Evolutionary conservation across 805 yeast species (phyloP).

Genomic region (Candida suzukii): DNA sequence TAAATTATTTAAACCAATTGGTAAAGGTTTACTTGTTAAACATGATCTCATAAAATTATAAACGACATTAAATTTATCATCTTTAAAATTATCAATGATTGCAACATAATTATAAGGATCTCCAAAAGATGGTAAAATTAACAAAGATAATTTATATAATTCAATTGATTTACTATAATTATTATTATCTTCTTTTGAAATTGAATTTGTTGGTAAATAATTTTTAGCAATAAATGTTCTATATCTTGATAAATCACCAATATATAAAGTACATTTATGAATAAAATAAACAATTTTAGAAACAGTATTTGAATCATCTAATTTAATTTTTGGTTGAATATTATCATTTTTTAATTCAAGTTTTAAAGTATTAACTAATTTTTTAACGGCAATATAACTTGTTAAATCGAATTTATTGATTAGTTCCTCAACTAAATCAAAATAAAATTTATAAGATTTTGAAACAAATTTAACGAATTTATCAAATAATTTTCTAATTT

Average conservation of each 20-base stretch:
- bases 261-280: conserved; percentile 42
- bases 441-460: conserved; percentile 42
- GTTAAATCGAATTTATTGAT: conserved; percentile 30
- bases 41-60: conserved; percentile 51
- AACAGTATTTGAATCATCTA: conserved; percentile 1
- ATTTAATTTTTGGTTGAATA: background rate
- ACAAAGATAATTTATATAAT: conserved; percentile 44
- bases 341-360: conserved; percentile 3
- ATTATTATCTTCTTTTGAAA: conserved; percentile 30
- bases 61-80: conserved; percentile 39
- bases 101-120: conserved; percentile 61
- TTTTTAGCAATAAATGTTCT: conserved; percentile 40
- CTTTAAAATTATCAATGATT: conserved; percentile 42
- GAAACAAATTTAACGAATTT: conserved; percentile 42
- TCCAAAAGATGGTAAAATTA: conserved; percentile 59
- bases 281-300: conserved; percentile 30
- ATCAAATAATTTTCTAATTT: conserved; percentile 48
- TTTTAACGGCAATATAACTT: conserved; percentile 26
- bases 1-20: conserved; percentile 42
- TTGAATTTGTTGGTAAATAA: conserved; percentile 25
- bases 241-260: conserved; percentile 57
- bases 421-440: conserved; percentile 32
- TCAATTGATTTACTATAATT: conserved; percentile 37
- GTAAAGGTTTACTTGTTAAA: conserved; percentile 43
- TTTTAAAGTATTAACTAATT: conserved; percentile 22